Evolutionary conservation across 2,329 filamentous ascomycete genomes (phyloP), one percentile per base, ranked within the genome.

Genomic region (Xylariomycetidae sp.): DNA sequence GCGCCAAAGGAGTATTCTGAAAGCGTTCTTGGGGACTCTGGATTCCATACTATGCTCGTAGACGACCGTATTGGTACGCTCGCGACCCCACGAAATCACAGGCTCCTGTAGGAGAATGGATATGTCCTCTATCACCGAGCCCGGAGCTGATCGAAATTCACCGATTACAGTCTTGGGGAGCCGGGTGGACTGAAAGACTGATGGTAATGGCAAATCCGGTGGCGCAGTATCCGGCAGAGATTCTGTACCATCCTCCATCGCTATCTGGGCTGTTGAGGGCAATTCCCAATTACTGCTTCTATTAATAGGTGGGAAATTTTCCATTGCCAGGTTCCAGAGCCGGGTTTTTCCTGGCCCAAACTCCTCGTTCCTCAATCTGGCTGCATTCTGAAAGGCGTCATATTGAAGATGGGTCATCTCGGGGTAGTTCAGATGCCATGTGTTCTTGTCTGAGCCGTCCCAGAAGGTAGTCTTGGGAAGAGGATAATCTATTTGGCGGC

Each of bases 11-110:
- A 87, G 69, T 23, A 96, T 66, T 49, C 85, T 82, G 47, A 95
- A 78, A 1, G 86, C 88, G 42, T 82, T 81, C 53, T 90, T 90
- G 2, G 89, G 87, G 22, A 97, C 77, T 12, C 80, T 81, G 3
- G 69, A 72, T 45, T 96, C 87, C 16, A 65, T 62, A 18, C 59
- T 63, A 30, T 80, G 66, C 1, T 72, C 60, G 49, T 88, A 86
- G 3, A 80, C 66, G 18, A 80, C 61, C 0, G 83, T 90, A 48
- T 88, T 89, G 14, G 72, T 67, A 1, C 62, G 65, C 0, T 76
- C 75, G 16, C 90, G 79, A 18, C 90, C 90, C 80, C 88, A 97
- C 0, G 81, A 83, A 0, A 82, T 78, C 45, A 86, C 62, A 4
- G 79, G 77, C 25, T 77, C 72, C 9, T 77, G 77, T 11, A 96